phyloP scores from a whole-genome alignment of 2,329 filamentous ascomycete species.

The Akanthomyces dipterigenus region DNA sequence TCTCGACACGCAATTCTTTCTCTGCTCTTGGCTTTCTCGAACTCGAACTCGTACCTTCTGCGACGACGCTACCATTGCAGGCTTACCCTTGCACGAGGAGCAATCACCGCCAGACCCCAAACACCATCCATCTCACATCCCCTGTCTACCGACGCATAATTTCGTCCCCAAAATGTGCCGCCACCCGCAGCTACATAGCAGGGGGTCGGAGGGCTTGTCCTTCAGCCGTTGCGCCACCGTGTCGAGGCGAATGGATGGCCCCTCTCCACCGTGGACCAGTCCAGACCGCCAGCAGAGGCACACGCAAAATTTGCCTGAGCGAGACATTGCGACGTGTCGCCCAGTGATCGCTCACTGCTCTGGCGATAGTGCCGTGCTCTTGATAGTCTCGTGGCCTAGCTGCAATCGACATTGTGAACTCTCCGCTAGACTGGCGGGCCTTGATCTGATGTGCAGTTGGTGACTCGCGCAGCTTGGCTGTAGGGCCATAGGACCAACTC shows the following conservation, averaged over 20 bases:
- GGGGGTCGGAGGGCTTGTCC: background rate
- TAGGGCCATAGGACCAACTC: too few relatives aligned
- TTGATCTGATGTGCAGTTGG: background rate
- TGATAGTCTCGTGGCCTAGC: background rate
- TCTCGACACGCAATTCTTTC: too few relatives aligned
- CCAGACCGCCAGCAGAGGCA: slow-evolving; percentile 7
- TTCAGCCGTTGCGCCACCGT: slow-evolving; percentile 8
- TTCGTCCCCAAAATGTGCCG: background rate
- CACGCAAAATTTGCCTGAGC: background rate
- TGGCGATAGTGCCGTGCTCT: background rate
- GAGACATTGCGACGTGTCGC: slow-evolving; percentile 2
- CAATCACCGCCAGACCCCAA: background rate
- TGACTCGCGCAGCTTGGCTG: background rate
- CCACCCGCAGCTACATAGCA: background rate
- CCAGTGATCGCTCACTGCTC: background rate
- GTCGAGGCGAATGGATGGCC: background rate
- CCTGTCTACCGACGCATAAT: background rate
- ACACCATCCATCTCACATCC: background rate
- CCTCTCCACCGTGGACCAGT: slow-evolving; percentile 10
- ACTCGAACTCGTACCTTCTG: too few relatives aligned
- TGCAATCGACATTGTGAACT: background rate
- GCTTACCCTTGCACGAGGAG: too few relatives aligned
- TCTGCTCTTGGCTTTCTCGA: too few relatives aligned
- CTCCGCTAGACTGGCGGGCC: background rate
- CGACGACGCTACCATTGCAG: background rate